phyloP scores from a whole-genome alignment of 179 eudicot genomes.

The Beta lomatogona region DNA sequence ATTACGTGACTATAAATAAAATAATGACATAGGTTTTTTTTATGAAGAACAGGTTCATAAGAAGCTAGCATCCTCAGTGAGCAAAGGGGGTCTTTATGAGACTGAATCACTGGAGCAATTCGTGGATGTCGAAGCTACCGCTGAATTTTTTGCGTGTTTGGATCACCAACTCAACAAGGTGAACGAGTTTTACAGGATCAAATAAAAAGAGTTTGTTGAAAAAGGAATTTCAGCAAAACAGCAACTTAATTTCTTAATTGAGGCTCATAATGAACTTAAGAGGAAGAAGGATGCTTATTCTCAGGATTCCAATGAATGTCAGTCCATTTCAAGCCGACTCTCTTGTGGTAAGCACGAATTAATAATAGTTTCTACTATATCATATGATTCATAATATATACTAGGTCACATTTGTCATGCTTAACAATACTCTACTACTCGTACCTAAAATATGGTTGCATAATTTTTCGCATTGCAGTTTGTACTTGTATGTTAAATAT shows the following conservation, averaged over 20 bases:
- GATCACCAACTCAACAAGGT: conserved; percentile 92
- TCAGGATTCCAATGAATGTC: conserved; percentile 48
- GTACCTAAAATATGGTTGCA: no score
- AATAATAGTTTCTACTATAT: neutral
- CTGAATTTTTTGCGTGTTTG: conserved; percentile 64
- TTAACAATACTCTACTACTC: no score
- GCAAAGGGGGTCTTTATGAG: conserved; percentile 62
- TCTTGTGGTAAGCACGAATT: conserved; percentile 60
- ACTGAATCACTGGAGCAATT: conserved; percentile 80
- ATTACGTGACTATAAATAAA: neutral
- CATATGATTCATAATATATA: no score
- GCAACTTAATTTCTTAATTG: conserved; percentile 68
- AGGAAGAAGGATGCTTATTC: conserved; percentile 39
- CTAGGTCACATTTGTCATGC: no score
- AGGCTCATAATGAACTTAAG: conserved; percentile 51
- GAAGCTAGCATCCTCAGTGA: conserved; percentile 59
- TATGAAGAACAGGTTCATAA: conserved; percentile 59
- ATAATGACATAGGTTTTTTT: conserved; percentile 15
- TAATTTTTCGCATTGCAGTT: no score
- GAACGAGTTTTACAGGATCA: conserved; percentile 69
- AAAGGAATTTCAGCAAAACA: conserved; percentile 68
- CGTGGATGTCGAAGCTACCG: conserved; percentile 60
- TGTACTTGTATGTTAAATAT: no score
- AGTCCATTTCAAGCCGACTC: conserved; percentile 69
- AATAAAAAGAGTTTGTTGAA: conserved; percentile 81